Evolutionary conservation across 257 asterid species (phyloP), one percentile per base, ranked within the genome.

Genomic region (Solanum tarijense): DNA sequence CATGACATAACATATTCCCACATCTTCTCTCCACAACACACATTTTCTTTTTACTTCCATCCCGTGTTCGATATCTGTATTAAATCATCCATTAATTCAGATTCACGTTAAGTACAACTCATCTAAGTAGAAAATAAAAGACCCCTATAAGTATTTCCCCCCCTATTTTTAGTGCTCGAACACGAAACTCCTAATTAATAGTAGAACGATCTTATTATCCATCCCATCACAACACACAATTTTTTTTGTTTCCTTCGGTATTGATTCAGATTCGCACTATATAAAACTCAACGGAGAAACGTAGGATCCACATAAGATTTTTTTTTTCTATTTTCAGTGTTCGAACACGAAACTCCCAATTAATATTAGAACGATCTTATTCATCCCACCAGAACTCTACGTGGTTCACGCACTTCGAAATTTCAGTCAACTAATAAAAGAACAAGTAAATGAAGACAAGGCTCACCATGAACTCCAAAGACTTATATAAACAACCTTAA

Each of bases 381-480:
- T 5, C 1, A 73, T 73, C 9, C 9, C 16, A 34, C 3, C 31
- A 21, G 5, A 74, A 35, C 27, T n/a, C 27, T 2, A 5, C 1
- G 0, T 5, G 20, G 1, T 36, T 74, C 12, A 88, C 32, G 87
- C 75, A 35, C 92, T 86, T 95, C 69, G 96, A 92, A 89, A 92
- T 87, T 87, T 88, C 92, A 93, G 95, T 93, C 97, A 90, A 93
- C 89, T 71, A 85, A 21, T 79, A 31, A 86, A 81, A 65, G 34
- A 87, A 94, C 94, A 93, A 90, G 60, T 68, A 86, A 69, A 88
- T 39, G 34, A 94, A 90, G 93, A 91, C 93, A 89, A 90, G 82
- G n/a, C 78, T 5, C 8, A 0, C 88, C 90, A 89, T 62, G 36
- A 84, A 65, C 52, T 36, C 29, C 13, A 34, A 29, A 73, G 38